Conservation (phyloP, 192 early-diverging fungal species). For the Mortierella hygrophila region DNA sequence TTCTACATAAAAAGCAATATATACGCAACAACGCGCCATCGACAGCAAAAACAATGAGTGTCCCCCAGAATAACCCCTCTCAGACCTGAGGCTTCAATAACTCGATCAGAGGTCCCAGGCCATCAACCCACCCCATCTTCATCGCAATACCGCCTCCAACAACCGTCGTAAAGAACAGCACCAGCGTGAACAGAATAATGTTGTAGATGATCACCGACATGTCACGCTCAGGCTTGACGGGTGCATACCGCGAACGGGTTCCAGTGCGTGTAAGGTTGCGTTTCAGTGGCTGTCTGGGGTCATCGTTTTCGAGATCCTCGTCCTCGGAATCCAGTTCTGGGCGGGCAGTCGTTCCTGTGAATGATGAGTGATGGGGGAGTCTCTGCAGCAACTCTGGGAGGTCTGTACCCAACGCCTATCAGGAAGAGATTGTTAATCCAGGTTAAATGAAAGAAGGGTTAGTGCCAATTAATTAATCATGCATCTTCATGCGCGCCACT, state of each 20-base stretch:
- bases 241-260: conserved; percentile 48
- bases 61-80: neutral
- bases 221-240: conserved; percentile 45
- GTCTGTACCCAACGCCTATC: conserved; percentile 59
- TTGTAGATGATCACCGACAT: conserved; percentile 32
- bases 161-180: conserved; percentile 41
- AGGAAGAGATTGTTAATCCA: neutral
- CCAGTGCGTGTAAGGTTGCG: conserved; percentile 17
- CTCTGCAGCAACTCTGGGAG: conserved; percentile 58
- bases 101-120: conserved; percentile 31
- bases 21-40: too few species aligned
- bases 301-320: conserved; percentile 15
- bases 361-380: conserved; percentile 53
- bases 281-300: conserved; percentile 1
- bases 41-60: too few species aligned
- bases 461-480: neutral
- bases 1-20: too few species aligned
- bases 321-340: conserved; percentile 56
- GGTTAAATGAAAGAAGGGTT: neutral
- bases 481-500: neutral
- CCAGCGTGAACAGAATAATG: conserved; percentile 40
- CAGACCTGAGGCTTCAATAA: conserved; percentile 25
- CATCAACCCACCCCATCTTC: conserved; percentile 52
- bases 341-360: conserved; percentile 46
- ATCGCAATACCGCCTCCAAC: conserved; percentile 37